These are phyloP conservation scores for Spathaspora passalidarum DNA, from an alignment of 805 yeast species.

Conservation along the genomic window DNA sequence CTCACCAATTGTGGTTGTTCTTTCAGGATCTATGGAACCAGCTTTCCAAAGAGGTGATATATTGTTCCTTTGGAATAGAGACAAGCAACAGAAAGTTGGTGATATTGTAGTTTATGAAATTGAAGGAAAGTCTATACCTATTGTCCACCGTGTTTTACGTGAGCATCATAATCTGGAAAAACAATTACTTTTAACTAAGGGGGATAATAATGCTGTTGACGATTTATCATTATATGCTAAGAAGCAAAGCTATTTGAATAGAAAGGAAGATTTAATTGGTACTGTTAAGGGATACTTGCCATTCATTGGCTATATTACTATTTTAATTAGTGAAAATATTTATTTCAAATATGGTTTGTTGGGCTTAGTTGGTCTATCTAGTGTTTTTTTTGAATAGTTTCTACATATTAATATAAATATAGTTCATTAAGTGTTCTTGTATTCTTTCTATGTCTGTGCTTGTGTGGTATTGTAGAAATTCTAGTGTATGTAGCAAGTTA, in stretches of 20 bases:
- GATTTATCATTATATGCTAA: slow-evolving; percentile 83
- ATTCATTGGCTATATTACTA: slow-evolving; percentile 84
- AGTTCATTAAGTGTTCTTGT: too few relatives aligned
- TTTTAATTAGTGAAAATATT: slow-evolving; percentile 82
- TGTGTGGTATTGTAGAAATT: too few relatives aligned
- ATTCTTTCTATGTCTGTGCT: too few relatives aligned
- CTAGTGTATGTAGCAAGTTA: too few relatives aligned
- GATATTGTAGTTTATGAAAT: slow-evolving; percentile 93
- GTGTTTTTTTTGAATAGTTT: slow-evolving; percentile 13
- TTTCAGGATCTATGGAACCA: slow-evolving; percentile 99
- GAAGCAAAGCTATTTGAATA: slow-evolving; percentile 71
- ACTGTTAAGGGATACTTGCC: slow-evolving; percentile 93
- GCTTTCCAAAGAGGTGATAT: slow-evolving; percentile 98
- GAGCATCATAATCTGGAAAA: slow-evolving; percentile 62
- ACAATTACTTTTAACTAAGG: slow-evolving; percentile 85
- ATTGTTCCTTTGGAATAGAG: slow-evolving; percentile 86
- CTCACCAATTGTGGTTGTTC: slow-evolving; percentile 93
- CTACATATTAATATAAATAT: neutral
- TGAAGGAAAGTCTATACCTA: slow-evolving; percentile 79
- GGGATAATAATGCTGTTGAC: slow-evolving; percentile 92
- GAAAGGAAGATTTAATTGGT: slow-evolving; percentile 78
- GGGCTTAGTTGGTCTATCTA: slow-evolving; percentile 67
- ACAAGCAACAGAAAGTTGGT: slow-evolving; percentile 66
- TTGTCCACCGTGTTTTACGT: slow-evolving; percentile 90
- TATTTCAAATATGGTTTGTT: slow-evolving; percentile 77